Evolutionary conservation across 2,329 filamentous ascomycete species (phyloP).

Genomic region (Sporothrix phasma): DNA sequence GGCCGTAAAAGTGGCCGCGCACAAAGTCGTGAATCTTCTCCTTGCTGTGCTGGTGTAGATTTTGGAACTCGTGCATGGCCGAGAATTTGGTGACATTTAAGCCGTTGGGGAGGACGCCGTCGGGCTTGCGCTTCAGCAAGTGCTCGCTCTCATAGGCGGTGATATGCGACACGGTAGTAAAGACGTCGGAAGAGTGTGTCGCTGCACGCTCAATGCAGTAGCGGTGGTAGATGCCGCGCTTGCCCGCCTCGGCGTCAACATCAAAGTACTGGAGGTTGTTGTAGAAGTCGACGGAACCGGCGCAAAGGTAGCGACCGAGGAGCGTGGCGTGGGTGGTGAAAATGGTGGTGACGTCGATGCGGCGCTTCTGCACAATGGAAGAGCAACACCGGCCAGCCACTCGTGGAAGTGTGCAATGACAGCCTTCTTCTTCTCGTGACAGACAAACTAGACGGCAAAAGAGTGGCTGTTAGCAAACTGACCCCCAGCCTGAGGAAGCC

Average conservation of each 20-base stretch:
- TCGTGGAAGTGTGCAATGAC: constrained; percentile 99
- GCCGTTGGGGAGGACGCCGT: constrained; percentile 91
- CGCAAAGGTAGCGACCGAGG: constrained; percentile 89
- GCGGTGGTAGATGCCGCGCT: constrained; percentile 95
- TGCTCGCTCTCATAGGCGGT: constrained; percentile 98
- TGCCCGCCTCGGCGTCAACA: constrained; percentile 90
- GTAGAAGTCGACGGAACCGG: constrained; percentile 97
- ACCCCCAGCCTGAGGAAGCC: constrained; percentile 14
- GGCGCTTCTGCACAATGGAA: constrained; percentile 83
- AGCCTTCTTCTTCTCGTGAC: constrained; percentile 81
- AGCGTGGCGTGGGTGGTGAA: constrained; percentile 97
- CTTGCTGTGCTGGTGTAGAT: constrained; percentile 90
- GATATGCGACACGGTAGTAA: constrained; percentile 97
- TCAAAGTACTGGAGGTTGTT: constrained; percentile 98
- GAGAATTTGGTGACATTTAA: constrained; percentile 98
- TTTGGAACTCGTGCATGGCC: constrained; percentile 97
- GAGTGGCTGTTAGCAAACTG: background rate
- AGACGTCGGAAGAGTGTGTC: constrained; percentile 86
- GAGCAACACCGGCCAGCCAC: constrained; percentile 89
- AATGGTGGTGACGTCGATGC: constrained; percentile 94
- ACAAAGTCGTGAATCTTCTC: constrained; percentile 98
- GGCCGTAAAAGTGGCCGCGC: constrained; percentile 94
- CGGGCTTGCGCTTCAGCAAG: constrained; percentile 91
- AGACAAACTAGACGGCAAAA: constrained; percentile 60
- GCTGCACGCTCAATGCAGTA: constrained; percentile 97